Evolutionary conservation across 2,329 filamentous ascomycete genomes (phyloP), one percentile per base, ranked within the genome.

Genomic region (Aspergillus pseudoterreus): DNA sequence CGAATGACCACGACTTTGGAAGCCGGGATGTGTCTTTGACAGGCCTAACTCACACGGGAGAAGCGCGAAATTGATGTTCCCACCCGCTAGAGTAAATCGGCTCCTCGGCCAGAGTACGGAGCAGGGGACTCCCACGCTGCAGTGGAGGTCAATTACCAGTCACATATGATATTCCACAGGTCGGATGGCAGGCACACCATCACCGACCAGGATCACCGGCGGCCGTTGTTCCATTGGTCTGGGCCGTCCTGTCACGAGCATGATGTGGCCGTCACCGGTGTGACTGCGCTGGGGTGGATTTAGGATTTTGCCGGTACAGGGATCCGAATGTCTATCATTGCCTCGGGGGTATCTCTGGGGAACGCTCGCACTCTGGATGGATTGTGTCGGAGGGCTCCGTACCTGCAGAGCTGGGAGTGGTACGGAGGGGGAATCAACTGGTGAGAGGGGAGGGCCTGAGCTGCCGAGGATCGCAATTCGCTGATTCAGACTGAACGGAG

Each of bases 91-190:
- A 19, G 19, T 19, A 38, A 38, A n/a, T 12, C 35, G 35, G 35
- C 14, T 38, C 12, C 43, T 44, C 39, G n/a, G 19, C 11, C 19
- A 14, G 39, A 43, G 19, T 9, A 19, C 17, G 24, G 41, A 43
- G 19, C n/a, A 19, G 39, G 24, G 41, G 41, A 24, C 24, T 27
- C 27, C 41, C 41, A 15, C 19, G 21, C 21, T 43, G 21, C 11
- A 19, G 11, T 19, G 39, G 8, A 14, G 14, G n/a, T 42, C 17
- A 15, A 19, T 24, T 39, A 54, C 46, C 45, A 47, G 46, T 52
- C 49, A 54, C 43, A 52, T 52, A 51, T 51, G 49, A 51, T 50
- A 47, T 47, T 33, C 38, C 35, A 54, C 43, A 50, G 24, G 44
- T 46, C 44, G 17, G 21, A 46, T 33, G 15, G 35, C 9, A 10